A percentile compares a stretch with the other conserved stretches of the same genome.
These are phyloP conservation scores for sunflower (Helianthus annuus) DNA, from an alignment of 129 eudicot genomes.

Conservation along the genomic window DNA sequence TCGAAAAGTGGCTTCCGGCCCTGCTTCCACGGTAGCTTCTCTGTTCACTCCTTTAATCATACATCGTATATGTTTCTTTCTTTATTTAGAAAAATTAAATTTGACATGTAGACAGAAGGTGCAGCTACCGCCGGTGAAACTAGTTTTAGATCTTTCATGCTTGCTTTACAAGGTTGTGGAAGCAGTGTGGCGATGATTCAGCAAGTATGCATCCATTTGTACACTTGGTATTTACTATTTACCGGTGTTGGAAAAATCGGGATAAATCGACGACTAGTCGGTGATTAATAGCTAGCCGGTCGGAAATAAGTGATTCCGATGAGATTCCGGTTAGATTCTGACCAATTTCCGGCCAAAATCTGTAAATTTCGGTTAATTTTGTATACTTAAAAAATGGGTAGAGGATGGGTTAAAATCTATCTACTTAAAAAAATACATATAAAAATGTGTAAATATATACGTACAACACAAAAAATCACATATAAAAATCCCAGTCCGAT, in stretches of 20 bases:
- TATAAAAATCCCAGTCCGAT: too few species aligned
- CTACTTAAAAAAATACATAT: too few species aligned
- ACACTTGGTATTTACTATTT: background rate
- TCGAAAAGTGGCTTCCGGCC: conserved; percentile 79
- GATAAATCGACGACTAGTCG: too few species aligned
- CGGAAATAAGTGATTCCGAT: too few species aligned
- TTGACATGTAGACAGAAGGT: conserved; percentile 75
- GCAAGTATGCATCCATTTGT: conserved; percentile 52
- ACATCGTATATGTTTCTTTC: background rate
- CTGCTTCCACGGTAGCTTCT: conserved; percentile 74
- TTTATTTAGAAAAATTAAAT: conserved; percentile 18
- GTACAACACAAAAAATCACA: too few species aligned
- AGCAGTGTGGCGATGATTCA: conserved; percentile 96
- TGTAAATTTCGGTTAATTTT: too few species aligned
- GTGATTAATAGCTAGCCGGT: too few species aligned
- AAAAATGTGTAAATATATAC: too few species aligned
- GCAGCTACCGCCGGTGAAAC: conserved; percentile 91
- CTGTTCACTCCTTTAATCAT: conserved; percentile 13
- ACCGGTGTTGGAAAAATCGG: background rate
- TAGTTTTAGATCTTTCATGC: conserved; percentile 87
- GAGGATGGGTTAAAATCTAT: too few species aligned
- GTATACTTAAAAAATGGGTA: too few species aligned
- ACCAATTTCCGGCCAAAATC: too few species aligned
- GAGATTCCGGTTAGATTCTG: too few species aligned
- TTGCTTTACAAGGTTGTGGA: conserved; percentile 91